Evolutionary conservation across 164 flowering plant genomes (phyloP), one percentile per base, ranked within the genome.

Genomic region (Stephania yunnanensis): DNA sequence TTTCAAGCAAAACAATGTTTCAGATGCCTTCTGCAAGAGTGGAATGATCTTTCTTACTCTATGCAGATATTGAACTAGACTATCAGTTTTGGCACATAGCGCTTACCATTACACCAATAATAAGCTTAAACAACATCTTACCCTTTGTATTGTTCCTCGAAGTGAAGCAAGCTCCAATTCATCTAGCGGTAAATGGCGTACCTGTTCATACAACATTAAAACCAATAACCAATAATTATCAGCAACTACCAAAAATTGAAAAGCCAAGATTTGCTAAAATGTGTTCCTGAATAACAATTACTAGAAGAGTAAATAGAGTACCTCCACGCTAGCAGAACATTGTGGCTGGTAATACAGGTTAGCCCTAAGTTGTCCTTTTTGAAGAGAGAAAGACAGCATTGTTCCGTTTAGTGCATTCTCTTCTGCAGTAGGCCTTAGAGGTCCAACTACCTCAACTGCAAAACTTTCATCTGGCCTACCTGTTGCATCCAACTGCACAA

Each of bases 381-480:
- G 99, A 80, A 95, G 90, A 68, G 94, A 85, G 81, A 91, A 85
- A 4, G 95, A 92, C 68, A 89, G 70, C 75, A 86, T 58, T 78
- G 84, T 91, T 70, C 84, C 84, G 76, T 75, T 85, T 58, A 76
- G 86, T 55, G 71, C 31, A 80, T 79, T 85, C 68, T 88, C 95
- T 65, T 82, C 89, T 63, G 68, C 68, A 69, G 66, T 76, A 72
- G 89, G 84, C 70, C 84, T 83, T 50, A 92, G 78, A 15, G 91
- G 91, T 50, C 92, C 92, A 19, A 84, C 82, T 75, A 90, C 50
- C 82, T 91, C 97, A 73, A 92, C 75, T 64, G 89, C 80, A 79
- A 95, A 90, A 85, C 90, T 92, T 85, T 95, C 99, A 88, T 95
- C 99, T 70, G 97, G 98, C 79, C 97, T 87, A 68, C 99, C 99